Base-by-base conservation (phyloP, 768 basidiomycete genomes). In the Psilocybe cubensis region DNA sequence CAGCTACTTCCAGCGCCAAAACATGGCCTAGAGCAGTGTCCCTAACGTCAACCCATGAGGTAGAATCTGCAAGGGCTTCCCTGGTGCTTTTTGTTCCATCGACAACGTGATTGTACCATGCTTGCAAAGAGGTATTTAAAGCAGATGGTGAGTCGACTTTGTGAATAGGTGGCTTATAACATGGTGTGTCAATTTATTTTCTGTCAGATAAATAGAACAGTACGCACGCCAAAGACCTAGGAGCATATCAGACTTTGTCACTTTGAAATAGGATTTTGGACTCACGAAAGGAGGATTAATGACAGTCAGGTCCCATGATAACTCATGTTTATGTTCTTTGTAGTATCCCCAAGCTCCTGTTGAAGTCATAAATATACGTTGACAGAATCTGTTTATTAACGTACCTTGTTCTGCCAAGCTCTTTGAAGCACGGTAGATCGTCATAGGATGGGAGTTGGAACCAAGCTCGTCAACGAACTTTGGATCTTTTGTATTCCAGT, bases 341-440 rank as follows among this genome's bases (percentile, higher is more conserved):
- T n/a, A n/a, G n/a, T n/a, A n/a, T n/a, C n/a, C n/a, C n/a, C n/a
- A n/a, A n/a, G n/a, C n/a, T n/a, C n/a, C n/a, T n/a, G n/a, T n/a
- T n/a, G n/a, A n/a, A n/a, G n/a, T n/a, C n/a, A n/a, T n/a, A n/a
- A n/a, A n/a, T n/a, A n/a, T n/a, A n/a, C n/a, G n/a, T n/a, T n/a
- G n/a, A n/a, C n/a, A n/a, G n/a, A n/a, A n/a, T n/a, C n/a, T n/a
- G n/a, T n/a, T n/a, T n/a, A n/a, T n/a, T n/a, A n/a, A n/a, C n/a
- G 85, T 56, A 82, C 84, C 79, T 71, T 74, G 76, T 70, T 92
- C 90, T 0, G 88, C 86, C 1, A 89, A 73, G 2, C 77, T 79
- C 74, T 91, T 91, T 10, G 82, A 83, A 4, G 86, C 84, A 20
- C 77, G 66, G 67, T 92, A 91, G 24, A 70, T 57, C 4, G 68